These are phyloP conservation scores for Phytophthora podocarpi DNA, from an alignment of 352 stramenopile species.

Conservation along the genomic window DNA sequence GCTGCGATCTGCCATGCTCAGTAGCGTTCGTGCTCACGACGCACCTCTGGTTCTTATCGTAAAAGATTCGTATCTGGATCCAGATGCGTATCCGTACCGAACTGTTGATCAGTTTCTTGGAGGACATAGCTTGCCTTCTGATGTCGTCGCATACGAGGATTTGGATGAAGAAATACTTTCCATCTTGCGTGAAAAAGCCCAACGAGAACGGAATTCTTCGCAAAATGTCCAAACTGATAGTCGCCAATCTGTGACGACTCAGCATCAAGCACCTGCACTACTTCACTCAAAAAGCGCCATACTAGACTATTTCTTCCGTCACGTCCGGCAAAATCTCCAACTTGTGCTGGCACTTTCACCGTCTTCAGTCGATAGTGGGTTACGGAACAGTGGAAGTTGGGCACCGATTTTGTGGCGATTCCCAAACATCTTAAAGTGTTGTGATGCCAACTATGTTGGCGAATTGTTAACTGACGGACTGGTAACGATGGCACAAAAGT, in stretches of 20 bases:
- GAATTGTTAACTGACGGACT: constrained; percentile 56
- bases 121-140: constrained; percentile 37
- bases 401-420: constrained; percentile 43
- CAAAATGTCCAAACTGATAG: neutral
- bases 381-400: neutral
- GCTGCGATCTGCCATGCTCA: constrained; percentile 50
- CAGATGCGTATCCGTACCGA: constrained; percentile 39
- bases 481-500: constrained; percentile 50
- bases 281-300: constrained; percentile 56
- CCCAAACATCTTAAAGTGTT: constrained; percentile 48
- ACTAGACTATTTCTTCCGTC: constrained; percentile 51
- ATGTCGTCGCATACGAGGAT: constrained; percentile 60
- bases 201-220: constrained; percentile 13
- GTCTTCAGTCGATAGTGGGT: neutral
- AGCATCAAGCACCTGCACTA: neutral
- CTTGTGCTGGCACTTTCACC: constrained; percentile 54
- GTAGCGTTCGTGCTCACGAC: constrained; percentile 42
- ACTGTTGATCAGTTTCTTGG: constrained; percentile 55
- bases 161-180: constrained; percentile 51
- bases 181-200: constrained; percentile 36
- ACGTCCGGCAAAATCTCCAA: constrained; percentile 53
- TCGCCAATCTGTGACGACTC: neutral
- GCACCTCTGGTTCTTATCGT: constrained; percentile 59
- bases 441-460: constrained; percentile 43
- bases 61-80: constrained; percentile 47